Evolutionary conservation across 345 rosid genomes (phyloP).

Genomic region (Arabidopsis thaliana): TAIR10.1 NC_003076.8:8495001-8495500

Average conservation of each 20-base stretch:
- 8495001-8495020: constrained; percentile 7
- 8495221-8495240: constrained; percentile 54
- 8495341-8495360: constrained; percentile 74
- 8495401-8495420: constrained; percentile 8
- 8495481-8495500: constrained; percentile 47
- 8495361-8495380: constrained; percentile 91
- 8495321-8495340: constrained; percentile 75
- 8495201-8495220: neutral
- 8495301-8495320: constrained; percentile 81
- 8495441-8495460: constrained; percentile 3
- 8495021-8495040: constrained; percentile 35
- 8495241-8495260: constrained; percentile 73
- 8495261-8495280: constrained; percentile 91
- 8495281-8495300: constrained; percentile 88
- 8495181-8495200: neutral
- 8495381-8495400: constrained; percentile 96
- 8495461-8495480: neutral
- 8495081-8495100: constrained; percentile 80
- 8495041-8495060: constrained; percentile 85
- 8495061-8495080: constrained; percentile 82
- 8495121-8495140: constrained; percentile 76
- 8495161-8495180: neutral
- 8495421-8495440: neutral
- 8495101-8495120: constrained; percentile 69
- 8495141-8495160: constrained; percentile 68